phyloP scores from a whole-genome alignment of 257 asterid species.

The Solanum bulbocastanum region DNA sequence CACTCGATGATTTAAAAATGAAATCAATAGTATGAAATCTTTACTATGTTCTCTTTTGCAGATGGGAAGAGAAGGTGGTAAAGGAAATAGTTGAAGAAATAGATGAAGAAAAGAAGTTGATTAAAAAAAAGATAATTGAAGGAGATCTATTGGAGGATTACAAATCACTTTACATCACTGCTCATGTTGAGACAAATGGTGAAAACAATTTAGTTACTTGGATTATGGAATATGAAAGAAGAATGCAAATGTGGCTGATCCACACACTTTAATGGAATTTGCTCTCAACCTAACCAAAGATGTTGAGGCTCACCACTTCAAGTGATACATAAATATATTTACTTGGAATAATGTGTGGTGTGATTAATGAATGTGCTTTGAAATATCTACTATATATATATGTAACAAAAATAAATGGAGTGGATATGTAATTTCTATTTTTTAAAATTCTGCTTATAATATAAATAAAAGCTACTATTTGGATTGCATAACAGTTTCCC shows the following conservation, averaged over 20 bases:
- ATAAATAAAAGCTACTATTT: too few species aligned
- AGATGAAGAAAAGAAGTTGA: constrained; percentile 7
- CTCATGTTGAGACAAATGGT: constrained; percentile 1
- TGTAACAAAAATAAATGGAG: too few species aligned
- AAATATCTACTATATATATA: too few species aligned
- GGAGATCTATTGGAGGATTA: constrained; percentile 1
- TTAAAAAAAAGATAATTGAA: constrained; percentile 1
- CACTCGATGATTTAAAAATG: too few species aligned
- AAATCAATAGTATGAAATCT: too few species aligned
- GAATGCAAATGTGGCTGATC: neutral
- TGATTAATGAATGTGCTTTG: too few species aligned
- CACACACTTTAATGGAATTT: neutral
- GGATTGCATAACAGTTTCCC: too few species aligned
- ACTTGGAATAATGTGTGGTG: too few species aligned
- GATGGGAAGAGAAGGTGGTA: constrained; percentile 1
- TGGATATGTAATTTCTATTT: too few species aligned
- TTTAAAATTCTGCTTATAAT: too few species aligned
- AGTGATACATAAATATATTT: neutral
- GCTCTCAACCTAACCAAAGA: neutral
- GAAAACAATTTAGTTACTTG: neutral
- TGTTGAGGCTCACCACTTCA: constrained; percentile 4
- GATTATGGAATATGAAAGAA: constrained; percentile 2
- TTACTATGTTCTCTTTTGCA: too few species aligned
- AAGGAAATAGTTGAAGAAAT: neutral
- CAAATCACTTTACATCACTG: neutral